Evolutionary conservation across 129 eudicot genomes (phyloP).

Genomic region (Flaveria brownii): DNA sequence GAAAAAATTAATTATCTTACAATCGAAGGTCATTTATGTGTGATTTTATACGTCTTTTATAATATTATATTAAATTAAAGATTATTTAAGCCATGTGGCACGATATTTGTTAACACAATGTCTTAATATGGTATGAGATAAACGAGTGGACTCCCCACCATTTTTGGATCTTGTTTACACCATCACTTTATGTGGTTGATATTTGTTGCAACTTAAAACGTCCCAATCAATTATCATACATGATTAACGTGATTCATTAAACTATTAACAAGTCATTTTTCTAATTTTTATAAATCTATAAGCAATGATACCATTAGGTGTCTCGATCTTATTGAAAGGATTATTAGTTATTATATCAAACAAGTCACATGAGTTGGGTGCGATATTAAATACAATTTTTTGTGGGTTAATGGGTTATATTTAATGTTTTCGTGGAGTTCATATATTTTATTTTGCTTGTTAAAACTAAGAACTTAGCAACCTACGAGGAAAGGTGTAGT

Average conservation of each 20-base stretch:
- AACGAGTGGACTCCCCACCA: conserved; percentile 23
- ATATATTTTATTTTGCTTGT: too few species aligned
- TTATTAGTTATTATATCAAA: not conserved
- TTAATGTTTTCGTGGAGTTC: too few species aligned
- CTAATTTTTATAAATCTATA: not conserved
- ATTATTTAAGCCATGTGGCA: conserved; percentile 16
- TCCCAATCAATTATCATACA: conserved; percentile 11
- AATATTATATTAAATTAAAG: not conserved
- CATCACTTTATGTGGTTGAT: conserved; percentile 8
- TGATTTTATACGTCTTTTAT: too few species aligned
- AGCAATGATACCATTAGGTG: not conserved
- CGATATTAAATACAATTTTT: not conserved
- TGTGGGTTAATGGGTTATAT: too few species aligned
- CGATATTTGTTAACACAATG: not conserved
- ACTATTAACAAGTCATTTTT: too few species aligned
- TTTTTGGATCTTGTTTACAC: conserved; percentile 37
- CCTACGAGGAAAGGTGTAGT: too few species aligned
- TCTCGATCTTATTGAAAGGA: not conserved
- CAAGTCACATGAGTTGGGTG: not conserved
- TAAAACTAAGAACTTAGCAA: too few species aligned
- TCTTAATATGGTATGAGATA: not conserved
- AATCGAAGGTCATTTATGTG: too few species aligned
- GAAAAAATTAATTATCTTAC: too few species aligned
- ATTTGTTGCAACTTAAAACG: conserved; percentile 6
- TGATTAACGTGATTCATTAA: not conserved